Conservation (phyloP, 2,329 filamentous ascomycete species). For the Ophiostoma piceae region DNA sequence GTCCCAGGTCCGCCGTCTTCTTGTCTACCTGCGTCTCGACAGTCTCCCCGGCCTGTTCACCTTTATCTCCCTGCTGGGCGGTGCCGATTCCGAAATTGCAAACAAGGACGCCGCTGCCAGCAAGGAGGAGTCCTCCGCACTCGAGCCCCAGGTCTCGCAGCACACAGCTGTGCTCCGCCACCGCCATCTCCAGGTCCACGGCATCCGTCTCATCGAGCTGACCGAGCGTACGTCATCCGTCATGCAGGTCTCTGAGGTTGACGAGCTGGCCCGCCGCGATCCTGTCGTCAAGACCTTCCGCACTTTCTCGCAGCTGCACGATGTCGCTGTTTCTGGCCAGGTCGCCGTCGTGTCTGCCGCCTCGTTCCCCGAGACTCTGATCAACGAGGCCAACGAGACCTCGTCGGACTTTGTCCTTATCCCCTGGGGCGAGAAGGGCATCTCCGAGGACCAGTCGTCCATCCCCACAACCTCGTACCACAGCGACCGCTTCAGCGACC, state of each 20-base stretch:
- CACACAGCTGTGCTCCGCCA: constrained; percentile 35
- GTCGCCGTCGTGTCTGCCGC: constrained; percentile 73
- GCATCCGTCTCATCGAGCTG: constrained; percentile 77
- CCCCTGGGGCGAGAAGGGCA: constrained; percentile 82
- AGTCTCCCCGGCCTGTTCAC: constrained; percentile 77
- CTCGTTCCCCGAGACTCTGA: constrained; percentile 73
- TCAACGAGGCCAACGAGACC: constrained; percentile 63
- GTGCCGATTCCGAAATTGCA: constrained; percentile 26
- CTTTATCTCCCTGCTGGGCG: constrained; percentile 72
- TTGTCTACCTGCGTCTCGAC: constrained; percentile 80
- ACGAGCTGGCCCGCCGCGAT: constrained; percentile 64
- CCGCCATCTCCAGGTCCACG: constrained; percentile 66
- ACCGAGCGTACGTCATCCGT: constrained; percentile 91
- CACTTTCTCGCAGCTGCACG: constrained; percentile 78
- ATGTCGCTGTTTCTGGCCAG: constrained; percentile 74
- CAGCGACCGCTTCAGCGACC: constrained; percentile 56
- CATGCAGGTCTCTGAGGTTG: constrained; percentile 83
- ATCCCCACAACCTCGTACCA: constrained; percentile 40
- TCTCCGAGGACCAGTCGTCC: constrained; percentile 58
- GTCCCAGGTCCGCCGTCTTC: constrained; percentile 54
- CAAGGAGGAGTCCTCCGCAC: constrained; percentile 2
- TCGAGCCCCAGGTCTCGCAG: constrained; percentile 24
- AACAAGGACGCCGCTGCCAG: neutral
- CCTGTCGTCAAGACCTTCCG: constrained; percentile 89
- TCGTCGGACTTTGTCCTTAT: constrained; percentile 71